Evolutionary conservation across 176 grass and related monocot species (phyloP), one percentile per base, ranked within the genome.

Genomic region (Rhipidocladum racemiflorum): DNA sequence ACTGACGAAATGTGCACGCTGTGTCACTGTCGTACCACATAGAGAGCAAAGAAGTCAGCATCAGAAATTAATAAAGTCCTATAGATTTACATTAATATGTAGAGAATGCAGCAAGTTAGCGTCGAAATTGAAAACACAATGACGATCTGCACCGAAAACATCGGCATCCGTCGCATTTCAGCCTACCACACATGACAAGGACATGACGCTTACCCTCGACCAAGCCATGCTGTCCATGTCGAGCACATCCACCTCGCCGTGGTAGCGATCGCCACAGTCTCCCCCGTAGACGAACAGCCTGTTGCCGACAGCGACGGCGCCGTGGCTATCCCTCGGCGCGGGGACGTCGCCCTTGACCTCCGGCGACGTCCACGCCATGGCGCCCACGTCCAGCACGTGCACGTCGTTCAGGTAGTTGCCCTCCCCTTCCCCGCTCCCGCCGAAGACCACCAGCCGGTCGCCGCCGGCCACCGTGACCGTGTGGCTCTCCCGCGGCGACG

Each of bases 381-480:
- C 90, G 74, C 87, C 74, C 27, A 95, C 77, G 45, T 99, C 91
- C 27, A 99, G 84, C 56, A 95, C 40, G 83, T 95, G 89, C 35
- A 99, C 89, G 74, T 99, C 92, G 82, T 91, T 90, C 61, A 99
- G 86, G 89, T 95, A 95, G 87, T 99, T 99, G 30, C 90, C 89
- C 63, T 99, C 96, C 34, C 92, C 96, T 28, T 99, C 92, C 9
- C 96, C 96, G 9, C 96, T 99, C 1, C 96, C 96, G 15, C 96
- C 96, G 61, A 99, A 99, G 28, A 99, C 89, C 9, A 95, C 89
- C 16, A 99, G 77, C 32, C 85, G 87, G 55, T 89, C 62, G 44
- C 88, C 85, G 4, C 73, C 88, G 10, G 84, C 55, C 20, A 87
- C 83, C 9, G 91, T 99, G 3, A 90, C 85, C 3, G 87, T 93